These are phyloP conservation scores for Aureobasidium sp. DNA, from an alignment of 2,329 filamentous ascomycete species.

Conservation along the genomic window DNA sequence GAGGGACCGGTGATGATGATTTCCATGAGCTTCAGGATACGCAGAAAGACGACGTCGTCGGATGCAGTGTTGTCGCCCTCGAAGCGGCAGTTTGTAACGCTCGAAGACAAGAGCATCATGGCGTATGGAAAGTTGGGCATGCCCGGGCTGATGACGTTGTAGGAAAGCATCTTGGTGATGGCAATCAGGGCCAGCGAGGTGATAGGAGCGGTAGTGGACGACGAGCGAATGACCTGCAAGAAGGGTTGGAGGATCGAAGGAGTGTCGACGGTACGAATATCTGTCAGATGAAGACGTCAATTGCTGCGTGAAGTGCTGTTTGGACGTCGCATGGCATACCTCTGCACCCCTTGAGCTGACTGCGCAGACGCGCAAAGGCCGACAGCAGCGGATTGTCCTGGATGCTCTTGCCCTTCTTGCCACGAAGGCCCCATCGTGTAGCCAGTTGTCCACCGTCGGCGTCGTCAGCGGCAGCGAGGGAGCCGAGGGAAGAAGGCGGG, in stretches of 20 bases:
- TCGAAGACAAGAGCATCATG: constrained; percentile 90
- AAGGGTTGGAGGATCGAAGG: constrained; percentile 87
- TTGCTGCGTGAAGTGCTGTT: background rate
- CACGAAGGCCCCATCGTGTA: constrained; percentile 86
- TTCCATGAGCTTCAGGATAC: constrained; percentile 96
- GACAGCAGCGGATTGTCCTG: constrained; percentile 96
- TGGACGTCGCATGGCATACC: constrained; percentile 42
- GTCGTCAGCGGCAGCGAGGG: constrained; percentile 13
- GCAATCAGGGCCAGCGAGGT: constrained; percentile 90
- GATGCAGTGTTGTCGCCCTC: constrained; percentile 92
- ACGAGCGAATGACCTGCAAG: constrained; percentile 91
- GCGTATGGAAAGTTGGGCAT: constrained; percentile 85
- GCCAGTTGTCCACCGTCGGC: constrained; percentile 41
- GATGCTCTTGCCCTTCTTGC: constrained; percentile 94
- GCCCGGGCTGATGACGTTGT: constrained; percentile 76
- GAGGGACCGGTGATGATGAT: constrained; percentile 93
- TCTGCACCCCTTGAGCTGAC: constrained; percentile 80
- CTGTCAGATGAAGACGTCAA: constrained; percentile 37
- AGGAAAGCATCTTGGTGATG: constrained; percentile 93
- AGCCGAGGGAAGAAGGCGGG: constrained; percentile 13
- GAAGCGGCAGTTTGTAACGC: constrained; percentile 95
- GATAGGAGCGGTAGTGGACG: constrained; percentile 90
- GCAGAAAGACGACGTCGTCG: constrained; percentile 88
- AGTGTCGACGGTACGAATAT: constrained; percentile 84
- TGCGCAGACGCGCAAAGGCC: constrained; percentile 82